Conservation (phyloP, 805 yeast species). For the Candida nemodendra region DNA sequence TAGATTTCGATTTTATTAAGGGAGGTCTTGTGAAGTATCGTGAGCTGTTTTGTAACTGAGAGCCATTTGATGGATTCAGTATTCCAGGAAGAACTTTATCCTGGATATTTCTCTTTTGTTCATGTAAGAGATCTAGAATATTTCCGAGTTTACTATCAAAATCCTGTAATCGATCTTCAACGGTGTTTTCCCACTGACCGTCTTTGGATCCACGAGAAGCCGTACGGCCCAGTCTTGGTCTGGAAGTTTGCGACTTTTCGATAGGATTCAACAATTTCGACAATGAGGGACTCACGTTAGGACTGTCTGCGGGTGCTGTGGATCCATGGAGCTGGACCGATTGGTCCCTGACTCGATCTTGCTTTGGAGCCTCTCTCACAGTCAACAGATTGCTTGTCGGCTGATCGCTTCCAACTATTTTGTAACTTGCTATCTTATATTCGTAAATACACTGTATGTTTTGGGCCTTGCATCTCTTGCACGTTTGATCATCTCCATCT, state of each 20-base stretch:
- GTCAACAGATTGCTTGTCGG: neutral
- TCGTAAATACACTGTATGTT: slow-evolving; percentile 58
- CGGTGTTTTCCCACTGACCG: slow-evolving; percentile 34
- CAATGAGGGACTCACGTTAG: slow-evolving; percentile 11
- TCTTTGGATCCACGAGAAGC: neutral
- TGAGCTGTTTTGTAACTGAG: slow-evolving; percentile 1
- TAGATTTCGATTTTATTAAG: neutral
- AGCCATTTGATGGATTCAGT: neutral
- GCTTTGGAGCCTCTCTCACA: neutral
- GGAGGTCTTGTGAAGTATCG: neutral
- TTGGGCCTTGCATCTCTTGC: slow-evolving; percentile 54
- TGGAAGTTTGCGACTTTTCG: slow-evolving; percentile 4
- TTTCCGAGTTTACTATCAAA: slow-evolving; percentile 40
- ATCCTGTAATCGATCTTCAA: slow-evolving; percentile 38
- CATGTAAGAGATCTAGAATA: slow-evolving; percentile 36
- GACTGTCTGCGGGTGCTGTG: neutral
- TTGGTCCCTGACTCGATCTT: neutral
- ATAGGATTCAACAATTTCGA: slow-evolving; percentile 20
- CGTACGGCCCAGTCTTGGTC: neutral
- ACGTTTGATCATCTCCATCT: slow-evolving; percentile 43
- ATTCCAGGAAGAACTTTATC: slow-evolving; percentile 1
- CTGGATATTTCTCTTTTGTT: slow-evolving; percentile 15
- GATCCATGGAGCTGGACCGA: neutral
- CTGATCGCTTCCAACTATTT: slow-evolving; percentile 28
- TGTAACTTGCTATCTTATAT: slow-evolving; percentile 47